Evolutionary conservation across 768 basidiomycete genomes (phyloP), one percentile per base, ranked within the genome.

Genomic region (Mycena pura): DNA sequence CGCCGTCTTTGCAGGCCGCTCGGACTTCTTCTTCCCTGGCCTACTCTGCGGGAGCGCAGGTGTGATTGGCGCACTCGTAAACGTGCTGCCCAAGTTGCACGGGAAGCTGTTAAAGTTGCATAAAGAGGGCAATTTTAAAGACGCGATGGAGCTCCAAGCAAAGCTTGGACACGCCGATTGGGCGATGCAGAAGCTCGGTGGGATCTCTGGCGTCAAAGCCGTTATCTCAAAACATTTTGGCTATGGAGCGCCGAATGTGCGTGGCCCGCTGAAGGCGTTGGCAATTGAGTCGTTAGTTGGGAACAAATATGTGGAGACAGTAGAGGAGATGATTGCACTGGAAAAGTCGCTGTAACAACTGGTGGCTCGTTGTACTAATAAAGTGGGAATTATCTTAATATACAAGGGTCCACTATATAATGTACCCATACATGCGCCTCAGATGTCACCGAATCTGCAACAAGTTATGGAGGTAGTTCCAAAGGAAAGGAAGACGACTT

Each of bases 1-100:
- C 65, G 83, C 87, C 4, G 85, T 91, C n/a, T 88, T 89, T 68
- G 84, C 91, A 11, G 93, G 93, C 1, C 86, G 87, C 57, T 86
- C 86, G 6, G 91, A 94, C 67, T 78, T 88, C 36, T 86, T 91
- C 67, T 74, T 84, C 13, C 82, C 89, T 19, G 84, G 86, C 5
- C 79, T 92, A 7, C 70, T 86, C 36, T 84, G 86, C 3, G 82
- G 84, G 8, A 84, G 86, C 64, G 82, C 88, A 27, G 91, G 90
- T 0, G 76, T 81, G 49, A 92, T 92, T 67, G 85, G 85, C 38
- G 89, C 86, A 1, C 77, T 86, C 11, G 85, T 84, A 13, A 89
- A 89, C 67, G 72, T 89, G 49, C 65, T 82, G 15, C 89, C 89
- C 7, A 88, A 87, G 63, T 66, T 84, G 15, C 89, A 90, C 69